phyloP scores from a whole-genome alignment of 345 rosid species.

The Hirschfeldia incana region DNA sequence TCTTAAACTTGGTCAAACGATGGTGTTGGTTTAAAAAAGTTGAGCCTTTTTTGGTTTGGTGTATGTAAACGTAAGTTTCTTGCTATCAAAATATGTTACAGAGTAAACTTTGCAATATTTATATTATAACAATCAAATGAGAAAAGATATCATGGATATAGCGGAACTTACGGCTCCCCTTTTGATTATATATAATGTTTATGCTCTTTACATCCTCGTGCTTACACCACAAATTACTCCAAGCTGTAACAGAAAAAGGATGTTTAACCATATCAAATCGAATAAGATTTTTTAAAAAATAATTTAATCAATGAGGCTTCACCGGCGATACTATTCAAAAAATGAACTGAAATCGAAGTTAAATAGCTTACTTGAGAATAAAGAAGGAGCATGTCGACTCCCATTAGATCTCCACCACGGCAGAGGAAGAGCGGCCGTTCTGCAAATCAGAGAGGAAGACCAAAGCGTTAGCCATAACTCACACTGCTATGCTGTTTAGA shows the following conservation, averaged over 20 bases:
- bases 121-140: neutral
- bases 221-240: neutral
- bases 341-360: too few relatives aligned
- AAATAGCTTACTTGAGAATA: too few relatives aligned
- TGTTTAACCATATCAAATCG: neutral
- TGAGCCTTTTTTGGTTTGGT: neutral
- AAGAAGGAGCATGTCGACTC: too few relatives aligned
- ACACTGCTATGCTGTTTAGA: too few relatives aligned
- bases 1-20: neutral
- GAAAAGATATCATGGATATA: neutral
- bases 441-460: too few relatives aligned
- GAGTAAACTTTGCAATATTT: neutral
- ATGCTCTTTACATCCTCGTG: neutral
- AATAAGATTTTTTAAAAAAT: neutral
- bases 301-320: too few relatives aligned
- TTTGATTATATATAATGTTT: neutral
- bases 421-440: too few relatives aligned
- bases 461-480: too few relatives aligned
- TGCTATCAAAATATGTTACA: neutral
- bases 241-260: neutral
- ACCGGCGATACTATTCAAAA: too few relatives aligned
- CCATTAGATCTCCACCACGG: too few relatives aligned
- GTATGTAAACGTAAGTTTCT: neutral
- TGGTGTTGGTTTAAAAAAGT: neutral
- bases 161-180: neutral